A percentile compares a stretch with the other conserved stretches of the same genome.
Evolutionary conservation across 306 rosid species (phyloP).

Genomic region (Cucurbita pepo): DNA sequence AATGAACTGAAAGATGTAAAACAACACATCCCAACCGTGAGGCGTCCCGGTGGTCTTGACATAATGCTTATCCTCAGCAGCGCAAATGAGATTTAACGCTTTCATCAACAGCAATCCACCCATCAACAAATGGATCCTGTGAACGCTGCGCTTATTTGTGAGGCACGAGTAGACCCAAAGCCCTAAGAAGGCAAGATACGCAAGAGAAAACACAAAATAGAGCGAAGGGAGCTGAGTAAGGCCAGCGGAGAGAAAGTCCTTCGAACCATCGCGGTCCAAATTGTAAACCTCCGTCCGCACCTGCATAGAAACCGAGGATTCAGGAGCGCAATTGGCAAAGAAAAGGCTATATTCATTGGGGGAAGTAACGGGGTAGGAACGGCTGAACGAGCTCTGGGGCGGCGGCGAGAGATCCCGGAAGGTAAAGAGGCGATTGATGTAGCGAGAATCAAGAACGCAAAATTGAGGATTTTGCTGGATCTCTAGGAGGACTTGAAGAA

Average conservation of each 20-base stretch:
- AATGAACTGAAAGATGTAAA: slow-evolving; percentile 79
- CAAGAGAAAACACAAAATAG: slow-evolving; percentile 37
- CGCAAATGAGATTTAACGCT: slow-evolving; percentile 55
- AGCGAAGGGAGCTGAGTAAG: slow-evolving; percentile 57
- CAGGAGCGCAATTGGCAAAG: slow-evolving; percentile 67
- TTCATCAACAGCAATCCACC: slow-evolving; percentile 44
- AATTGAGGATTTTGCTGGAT: slow-evolving; percentile 55
- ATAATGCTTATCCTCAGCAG: slow-evolving; percentile 79
- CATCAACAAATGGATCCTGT: slow-evolving; percentile 81
- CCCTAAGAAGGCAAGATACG: slow-evolving; percentile 36
- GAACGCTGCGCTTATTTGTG: slow-evolving; percentile 35
- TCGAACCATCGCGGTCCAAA: slow-evolving; percentile 28
- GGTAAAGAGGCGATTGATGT: slow-evolving; percentile 32
- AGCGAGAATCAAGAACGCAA: slow-evolving; percentile 57
- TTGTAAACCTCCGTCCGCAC: slow-evolving; percentile 63
- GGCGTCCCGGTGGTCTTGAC: slow-evolving; percentile 75
- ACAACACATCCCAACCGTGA: slow-evolving; percentile 88
- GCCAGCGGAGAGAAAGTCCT: slow-evolving; percentile 71
- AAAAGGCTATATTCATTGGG: slow-evolving; percentile 72
- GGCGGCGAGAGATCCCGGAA: slow-evolving; percentile 71
- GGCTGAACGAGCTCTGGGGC: slow-evolving; percentile 32
- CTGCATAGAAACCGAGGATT: slow-evolving; percentile 48
- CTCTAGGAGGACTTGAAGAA: slow-evolving; percentile 69
- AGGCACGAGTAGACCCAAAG: slow-evolving; percentile 37
- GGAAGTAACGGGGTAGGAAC: slow-evolving; percentile 29